Evolutionary conservation across 495 filamentous ascomycete genomes (phyloP).

Genomic region (Margaritispora aquatica): DNA sequence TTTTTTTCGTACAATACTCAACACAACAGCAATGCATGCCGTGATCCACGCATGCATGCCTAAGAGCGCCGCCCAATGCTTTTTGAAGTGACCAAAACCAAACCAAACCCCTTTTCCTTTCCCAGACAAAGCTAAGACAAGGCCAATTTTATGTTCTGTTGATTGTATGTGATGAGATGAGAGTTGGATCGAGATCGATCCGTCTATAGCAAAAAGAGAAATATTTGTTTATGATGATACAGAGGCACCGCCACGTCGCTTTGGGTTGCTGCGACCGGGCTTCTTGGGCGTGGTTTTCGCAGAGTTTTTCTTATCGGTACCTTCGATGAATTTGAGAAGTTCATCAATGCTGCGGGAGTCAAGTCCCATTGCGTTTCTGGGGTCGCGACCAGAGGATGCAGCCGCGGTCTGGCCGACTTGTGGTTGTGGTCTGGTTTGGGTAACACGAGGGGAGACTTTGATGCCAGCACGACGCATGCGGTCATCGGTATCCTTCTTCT

Average conservation of each 20-base stretch:
- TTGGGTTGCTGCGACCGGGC: slow-evolving; percentile 63
- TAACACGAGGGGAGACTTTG: slow-evolving; percentile 41
- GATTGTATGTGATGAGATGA: not conserved
- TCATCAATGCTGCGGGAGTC: slow-evolving; percentile 81
- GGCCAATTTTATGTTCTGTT: not conserved
- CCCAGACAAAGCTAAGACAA: not conserved
- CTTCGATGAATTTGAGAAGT: slow-evolving; percentile 81
- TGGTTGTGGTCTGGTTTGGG: slow-evolving; percentile 34
- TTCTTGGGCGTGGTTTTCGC: slow-evolving; percentile 59
- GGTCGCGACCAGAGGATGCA: slow-evolving; percentile 29
- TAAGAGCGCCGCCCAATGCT: slow-evolving; percentile 17
- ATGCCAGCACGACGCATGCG: slow-evolving; percentile 53
- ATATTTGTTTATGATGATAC: slow-evolving; percentile 14
- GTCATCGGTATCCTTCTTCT: slow-evolving; percentile 77
- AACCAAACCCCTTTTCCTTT: not conserved
- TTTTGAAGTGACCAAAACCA: slow-evolving; percentile 1
- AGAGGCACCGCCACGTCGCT: slow-evolving; percentile 48
- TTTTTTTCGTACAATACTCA: not conserved
- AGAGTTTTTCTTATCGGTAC: slow-evolving; percentile 49
- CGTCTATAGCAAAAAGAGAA: not conserved
- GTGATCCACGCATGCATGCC: not conserved
- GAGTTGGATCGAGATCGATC: not conserved
- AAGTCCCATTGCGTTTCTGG: slow-evolving; percentile 27
- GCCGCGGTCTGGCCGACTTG: slow-evolving; percentile 48
- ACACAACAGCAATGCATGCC: not conserved